Evolutionary conservation across 2,329 filamentous ascomycete genomes (phyloP).

Genomic region (Annulohypoxylon truncatum): DNA sequence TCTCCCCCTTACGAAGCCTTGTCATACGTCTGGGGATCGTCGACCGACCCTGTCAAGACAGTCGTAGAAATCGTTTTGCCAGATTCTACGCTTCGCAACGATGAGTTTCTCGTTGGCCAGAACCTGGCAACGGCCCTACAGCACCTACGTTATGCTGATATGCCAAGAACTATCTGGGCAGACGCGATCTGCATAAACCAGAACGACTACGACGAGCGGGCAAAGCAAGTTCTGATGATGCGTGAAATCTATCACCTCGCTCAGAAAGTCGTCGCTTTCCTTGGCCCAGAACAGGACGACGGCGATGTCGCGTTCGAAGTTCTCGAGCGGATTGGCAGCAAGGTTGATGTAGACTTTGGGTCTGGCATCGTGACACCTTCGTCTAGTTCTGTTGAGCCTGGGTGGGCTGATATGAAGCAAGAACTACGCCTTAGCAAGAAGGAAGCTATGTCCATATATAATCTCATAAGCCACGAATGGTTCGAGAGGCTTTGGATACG

Average conservation of each 20-base stretch:
- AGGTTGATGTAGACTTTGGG: neutral
- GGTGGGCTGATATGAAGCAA: neutral
- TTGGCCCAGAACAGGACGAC: neutral
- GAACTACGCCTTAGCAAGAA: neutral
- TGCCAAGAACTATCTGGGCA: neutral
- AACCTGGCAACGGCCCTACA: neutral
- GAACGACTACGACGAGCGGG: neutral
- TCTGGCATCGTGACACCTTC: neutral
- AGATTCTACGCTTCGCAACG: neutral
- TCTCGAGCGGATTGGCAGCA: neutral
- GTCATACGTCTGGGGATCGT: neutral
- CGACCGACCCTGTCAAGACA: neutral
- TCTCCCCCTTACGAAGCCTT: neutral
- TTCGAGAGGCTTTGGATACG: conserved; percentile 3
- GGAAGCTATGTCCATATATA: neutral
- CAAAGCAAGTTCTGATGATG: neutral
- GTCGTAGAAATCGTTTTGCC: neutral
- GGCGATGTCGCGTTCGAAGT: neutral
- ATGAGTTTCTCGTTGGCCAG: neutral
- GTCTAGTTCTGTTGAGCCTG: neutral
- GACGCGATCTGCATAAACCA: neutral
- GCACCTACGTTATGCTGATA: neutral
- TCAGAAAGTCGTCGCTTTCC: neutral
- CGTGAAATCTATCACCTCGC: neutral
- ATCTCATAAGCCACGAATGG: neutral